Percentiles rank a stretch among this genome's conserved stretches.
Evolutionary conservation across 2,329 filamentous ascomycete genomes (phyloP).

Genomic region (Fusarium armeniacum): DNA sequence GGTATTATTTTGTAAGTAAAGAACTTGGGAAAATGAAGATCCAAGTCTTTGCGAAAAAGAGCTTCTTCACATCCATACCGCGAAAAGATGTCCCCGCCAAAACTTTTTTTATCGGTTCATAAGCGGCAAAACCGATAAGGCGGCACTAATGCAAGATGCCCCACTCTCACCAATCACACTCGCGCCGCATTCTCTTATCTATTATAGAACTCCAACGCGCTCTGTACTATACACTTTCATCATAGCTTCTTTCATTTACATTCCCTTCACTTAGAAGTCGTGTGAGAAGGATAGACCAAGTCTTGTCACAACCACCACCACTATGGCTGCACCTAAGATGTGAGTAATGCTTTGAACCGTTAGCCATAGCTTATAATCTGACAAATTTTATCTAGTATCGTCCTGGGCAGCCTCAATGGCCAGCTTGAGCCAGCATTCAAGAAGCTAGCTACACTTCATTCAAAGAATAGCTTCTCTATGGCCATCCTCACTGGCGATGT

Average conservation of each 20-base stretch:
- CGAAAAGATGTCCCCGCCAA: slow-evolving; percentile 49
- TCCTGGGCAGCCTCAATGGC: slow-evolving; percentile 86
- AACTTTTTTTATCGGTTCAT: slow-evolving; percentile 55
- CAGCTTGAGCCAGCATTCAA: slow-evolving; percentile 80
- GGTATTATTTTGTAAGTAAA: slow-evolving; percentile 48
- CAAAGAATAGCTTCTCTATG: slow-evolving; percentile 90
- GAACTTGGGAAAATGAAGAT: slow-evolving; percentile 38
- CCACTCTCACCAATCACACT: slow-evolving; percentile 51
- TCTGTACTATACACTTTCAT: slow-evolving; percentile 34
- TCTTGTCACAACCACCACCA: slow-evolving; percentile 24
- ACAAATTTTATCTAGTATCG: slow-evolving; percentile 68
- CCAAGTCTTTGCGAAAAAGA: slow-evolving; percentile 43
- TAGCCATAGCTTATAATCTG: slow-evolving; percentile 6
- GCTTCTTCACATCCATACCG: slow-evolving; percentile 36
- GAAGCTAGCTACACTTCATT: slow-evolving; percentile 84
- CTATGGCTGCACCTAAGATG: slow-evolving; percentile 66
- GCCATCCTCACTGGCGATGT: slow-evolving; percentile 88
- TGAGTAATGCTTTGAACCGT: slow-evolving; percentile 48
- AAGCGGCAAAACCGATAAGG: slow-evolving; percentile 56
- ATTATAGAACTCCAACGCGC: slow-evolving; percentile 28
- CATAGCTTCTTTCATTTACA: slow-evolving; percentile 40
- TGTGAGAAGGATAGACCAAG: slow-evolving; percentile 18
- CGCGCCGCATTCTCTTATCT: slow-evolving; percentile 55
- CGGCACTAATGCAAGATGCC: slow-evolving; percentile 21
- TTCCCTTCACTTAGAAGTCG: slow-evolving; percentile 9